Conservation (phyloP, 73 alveolate genomes). For the Paramecium caudatum region DNA sequence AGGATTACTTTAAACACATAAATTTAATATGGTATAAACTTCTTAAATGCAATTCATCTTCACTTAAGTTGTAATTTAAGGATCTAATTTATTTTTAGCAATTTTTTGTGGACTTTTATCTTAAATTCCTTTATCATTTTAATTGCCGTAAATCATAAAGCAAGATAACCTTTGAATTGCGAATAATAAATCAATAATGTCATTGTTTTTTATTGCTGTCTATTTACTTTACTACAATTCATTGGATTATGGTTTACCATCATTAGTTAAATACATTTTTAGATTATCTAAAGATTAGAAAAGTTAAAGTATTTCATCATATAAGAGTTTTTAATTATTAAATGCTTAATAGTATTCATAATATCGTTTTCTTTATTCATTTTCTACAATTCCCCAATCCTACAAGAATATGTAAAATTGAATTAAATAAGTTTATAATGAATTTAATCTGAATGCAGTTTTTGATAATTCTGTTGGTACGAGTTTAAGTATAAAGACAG, state of each 20-base stretch:
- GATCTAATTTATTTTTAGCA: conserved; percentile 64
- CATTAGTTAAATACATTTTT: conserved; percentile 56
- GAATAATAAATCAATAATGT: conserved; percentile 31
- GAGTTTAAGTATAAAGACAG: conserved; percentile 3
- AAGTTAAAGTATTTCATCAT: conserved; percentile 12
- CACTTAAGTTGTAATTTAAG: neutral
- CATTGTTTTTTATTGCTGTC: conserved; percentile 13
- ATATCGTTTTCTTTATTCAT: conserved; percentile 16
- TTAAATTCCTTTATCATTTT: neutral
- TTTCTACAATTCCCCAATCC: conserved; percentile 44
- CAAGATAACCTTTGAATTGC: conserved; percentile 12
- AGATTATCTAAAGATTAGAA: conserved; percentile 49
- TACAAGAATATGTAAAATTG: conserved; percentile 34
- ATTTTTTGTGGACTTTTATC: conserved; percentile 64
- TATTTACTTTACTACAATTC: neutral
- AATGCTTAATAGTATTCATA: conserved; percentile 57
- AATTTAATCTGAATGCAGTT: conserved; percentile 19
- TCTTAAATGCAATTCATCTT: conserved; percentile 48
- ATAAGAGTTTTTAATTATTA: conserved; percentile 22
- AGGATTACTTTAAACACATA: conserved; percentile 44
- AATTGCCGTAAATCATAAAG: conserved; percentile 56
- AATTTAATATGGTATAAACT: neutral
- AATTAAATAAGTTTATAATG: conserved; percentile 40
- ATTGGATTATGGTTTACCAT: conserved; percentile 36
- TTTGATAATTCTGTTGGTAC: neutral